Evolutionary conservation across 257 asterid genomes (phyloP).

Genomic region (Salvia miltiorrhiza): DNA sequence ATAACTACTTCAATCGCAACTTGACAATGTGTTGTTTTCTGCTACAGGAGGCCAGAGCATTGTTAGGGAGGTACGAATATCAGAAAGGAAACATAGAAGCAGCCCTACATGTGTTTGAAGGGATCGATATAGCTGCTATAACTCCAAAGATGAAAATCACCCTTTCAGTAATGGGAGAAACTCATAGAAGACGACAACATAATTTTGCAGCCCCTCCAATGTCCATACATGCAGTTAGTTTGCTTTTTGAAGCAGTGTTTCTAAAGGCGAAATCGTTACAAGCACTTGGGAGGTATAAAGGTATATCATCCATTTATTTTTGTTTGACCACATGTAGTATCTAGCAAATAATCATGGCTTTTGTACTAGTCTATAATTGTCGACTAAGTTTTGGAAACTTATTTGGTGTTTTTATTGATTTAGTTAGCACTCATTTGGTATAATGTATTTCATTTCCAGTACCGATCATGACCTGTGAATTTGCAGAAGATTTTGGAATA

Average conservation of each 20-base stretch:
- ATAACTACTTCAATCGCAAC: slow-evolving; percentile 6
- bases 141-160: slow-evolving; percentile 72
- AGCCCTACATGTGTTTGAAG: slow-evolving; percentile 90
- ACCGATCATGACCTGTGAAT: background rate
- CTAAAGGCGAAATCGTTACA: slow-evolving; percentile 79
- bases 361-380: background rate
- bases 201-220: slow-evolving; percentile 54
- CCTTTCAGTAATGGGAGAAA: slow-evolving; percentile 50
- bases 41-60: slow-evolving; percentile 90
- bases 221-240: slow-evolving; percentile 85
- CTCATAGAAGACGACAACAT: slow-evolving; percentile 51
- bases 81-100: slow-evolving; percentile 91
- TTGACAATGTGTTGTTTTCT: background rate
- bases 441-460: background rate
- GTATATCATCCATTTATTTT: slow-evolving; percentile 32
- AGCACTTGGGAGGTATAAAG: slow-evolving; percentile 85
- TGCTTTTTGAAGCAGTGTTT: slow-evolving; percentile 79
- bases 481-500: background rate
- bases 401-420: background rate
- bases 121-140: slow-evolving; percentile 74
- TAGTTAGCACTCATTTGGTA: slow-evolving; percentile 5
- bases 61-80: slow-evolving; percentile 86
- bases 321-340: background rate
- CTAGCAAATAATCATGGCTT: background rate
- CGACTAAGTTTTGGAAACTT: background rate